Evolutionary conservation across 1,284 basidiomycete genomes (phyloP).

Genomic region (Gomphus bonarii): DNA sequence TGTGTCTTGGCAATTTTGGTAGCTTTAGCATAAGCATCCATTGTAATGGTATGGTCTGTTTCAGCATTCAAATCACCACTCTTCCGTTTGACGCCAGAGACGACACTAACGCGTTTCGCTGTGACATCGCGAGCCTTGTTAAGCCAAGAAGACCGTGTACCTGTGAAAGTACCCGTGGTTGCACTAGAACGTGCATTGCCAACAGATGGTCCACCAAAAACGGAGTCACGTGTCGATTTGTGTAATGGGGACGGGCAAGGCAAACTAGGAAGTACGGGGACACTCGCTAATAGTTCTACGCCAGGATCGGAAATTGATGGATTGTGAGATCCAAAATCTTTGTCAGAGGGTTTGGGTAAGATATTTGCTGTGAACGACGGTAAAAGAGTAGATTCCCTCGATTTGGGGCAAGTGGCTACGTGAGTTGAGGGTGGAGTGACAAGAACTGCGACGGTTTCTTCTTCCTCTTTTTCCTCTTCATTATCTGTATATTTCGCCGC

Average conservation of each 20-base stretch:
- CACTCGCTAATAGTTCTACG: too few relatives aligned
- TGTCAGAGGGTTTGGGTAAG: too few relatives aligned
- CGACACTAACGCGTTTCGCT: slow-evolving; percentile 28
- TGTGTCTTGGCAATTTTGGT: slow-evolving; percentile 39
- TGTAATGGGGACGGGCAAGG: slow-evolving; percentile 57
- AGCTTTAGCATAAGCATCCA: neutral
- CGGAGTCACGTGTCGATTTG: slow-evolving; percentile 52
- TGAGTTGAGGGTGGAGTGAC: neutral
- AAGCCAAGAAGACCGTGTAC: slow-evolving; percentile 63
- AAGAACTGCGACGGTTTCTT: neutral
- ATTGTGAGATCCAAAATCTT: too few relatives aligned
- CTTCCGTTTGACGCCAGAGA: slow-evolving; percentile 46
- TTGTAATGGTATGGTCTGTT: neutral
- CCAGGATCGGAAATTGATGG: too few relatives aligned
- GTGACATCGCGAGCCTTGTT: slow-evolving; percentile 60
- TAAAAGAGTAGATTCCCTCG: neutral
- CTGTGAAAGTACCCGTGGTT: slow-evolving; percentile 31
- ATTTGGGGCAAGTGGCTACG: neutral
- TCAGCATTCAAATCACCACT: slow-evolving; percentile 42
- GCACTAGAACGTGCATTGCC: slow-evolving; percentile 25
- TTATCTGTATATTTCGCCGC: neutral
- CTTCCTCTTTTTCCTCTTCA: slow-evolving; percentile 1
- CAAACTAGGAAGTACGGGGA: slow-evolving; percentile 40
- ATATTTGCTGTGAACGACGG: too few relatives aligned
- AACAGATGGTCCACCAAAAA: slow-evolving; percentile 23